Percentiles rank a stretch among this genome's conserved stretches.
Evolutionary conservation across 306 rosid species (phyloP).

Genomic region (Macrotyloma uniflorum): DNA sequence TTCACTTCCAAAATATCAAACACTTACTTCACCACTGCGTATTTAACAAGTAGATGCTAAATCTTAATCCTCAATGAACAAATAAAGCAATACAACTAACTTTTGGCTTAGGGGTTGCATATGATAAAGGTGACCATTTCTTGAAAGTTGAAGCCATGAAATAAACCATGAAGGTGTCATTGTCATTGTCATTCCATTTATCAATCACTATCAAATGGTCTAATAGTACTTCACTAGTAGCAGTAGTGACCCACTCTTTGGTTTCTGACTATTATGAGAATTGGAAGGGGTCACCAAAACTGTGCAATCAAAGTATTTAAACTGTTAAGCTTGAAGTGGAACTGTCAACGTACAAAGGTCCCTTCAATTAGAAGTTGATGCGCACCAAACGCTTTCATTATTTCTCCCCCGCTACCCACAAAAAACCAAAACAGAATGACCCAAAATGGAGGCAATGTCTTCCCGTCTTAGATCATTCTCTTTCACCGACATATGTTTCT

Average conservation of each 20-base stretch:
- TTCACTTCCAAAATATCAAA: neutral
- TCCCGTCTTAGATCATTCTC: neutral
- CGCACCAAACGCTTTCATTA: neutral
- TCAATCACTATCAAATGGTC: neutral
- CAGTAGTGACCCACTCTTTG: neutral
- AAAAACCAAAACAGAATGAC: slow-evolving; percentile 13
- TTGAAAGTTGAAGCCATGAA: neutral
- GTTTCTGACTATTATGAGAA: neutral
- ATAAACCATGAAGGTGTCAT: neutral
- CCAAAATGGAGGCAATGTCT: neutral
- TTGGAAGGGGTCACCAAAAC: neutral
- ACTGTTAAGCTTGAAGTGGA: neutral
- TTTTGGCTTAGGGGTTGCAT: neutral
- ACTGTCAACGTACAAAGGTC: slow-evolving; percentile 2
- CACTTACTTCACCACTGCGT: neutral
- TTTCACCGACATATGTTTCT: slow-evolving; percentile 11
- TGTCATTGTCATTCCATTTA: neutral
- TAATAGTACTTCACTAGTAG: neutral
- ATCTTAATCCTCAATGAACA: neutral
- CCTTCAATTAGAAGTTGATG: neutral
- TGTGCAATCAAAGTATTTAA: neutral
- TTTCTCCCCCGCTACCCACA: neutral
- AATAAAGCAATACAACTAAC: neutral
- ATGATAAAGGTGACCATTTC: slow-evolving; percentile 8
- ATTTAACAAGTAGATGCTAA: neutral